These are phyloP conservation scores for Rhododendron mucronatum DNA, from an alignment of 148 eudicot genomes.

Conservation along the genomic window DNA sequence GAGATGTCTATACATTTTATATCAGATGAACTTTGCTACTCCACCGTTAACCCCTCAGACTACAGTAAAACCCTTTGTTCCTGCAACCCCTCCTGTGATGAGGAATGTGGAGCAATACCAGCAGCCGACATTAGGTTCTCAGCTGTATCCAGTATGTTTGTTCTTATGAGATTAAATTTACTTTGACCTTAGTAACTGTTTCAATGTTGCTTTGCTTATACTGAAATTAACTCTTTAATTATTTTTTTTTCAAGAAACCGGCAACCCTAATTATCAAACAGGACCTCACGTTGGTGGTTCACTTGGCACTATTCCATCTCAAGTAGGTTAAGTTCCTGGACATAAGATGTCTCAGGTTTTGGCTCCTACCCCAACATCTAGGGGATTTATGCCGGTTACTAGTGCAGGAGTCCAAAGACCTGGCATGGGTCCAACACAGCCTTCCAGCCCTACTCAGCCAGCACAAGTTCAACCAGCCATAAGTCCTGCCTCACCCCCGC, in stretches of 20 bases:
- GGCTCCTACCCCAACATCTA: background rate
- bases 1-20: background rate
- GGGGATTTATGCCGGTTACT: conserved; percentile 52
- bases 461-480: conserved; percentile 44
- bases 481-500: conserved; percentile 72
- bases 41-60: conserved; percentile 60
- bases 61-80: conserved; percentile 63
- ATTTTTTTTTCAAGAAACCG: background rate
- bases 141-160: too few species aligned
- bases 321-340: conserved; percentile 42
- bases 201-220: background rate
- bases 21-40: conserved; percentile 53
- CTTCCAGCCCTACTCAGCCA: conserved; percentile 64
- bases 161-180: too few species aligned
- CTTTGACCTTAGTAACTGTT: background rate
- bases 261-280: background rate
- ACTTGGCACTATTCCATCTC: conserved; percentile 11
- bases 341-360: conserved; percentile 62
- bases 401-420: conserved; percentile 57
- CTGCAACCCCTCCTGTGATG: conserved; percentile 50
- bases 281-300: background rate
- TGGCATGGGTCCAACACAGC: conserved; percentile 47
- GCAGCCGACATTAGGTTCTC: conserved; percentile 81
- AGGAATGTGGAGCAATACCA: conserved; percentile 83
- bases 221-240: background rate